These are phyloP conservation scores for Tulasnella calospora DNA, from an alignment of 768 basidiomycete species.

Conservation along the genomic window DNA sequence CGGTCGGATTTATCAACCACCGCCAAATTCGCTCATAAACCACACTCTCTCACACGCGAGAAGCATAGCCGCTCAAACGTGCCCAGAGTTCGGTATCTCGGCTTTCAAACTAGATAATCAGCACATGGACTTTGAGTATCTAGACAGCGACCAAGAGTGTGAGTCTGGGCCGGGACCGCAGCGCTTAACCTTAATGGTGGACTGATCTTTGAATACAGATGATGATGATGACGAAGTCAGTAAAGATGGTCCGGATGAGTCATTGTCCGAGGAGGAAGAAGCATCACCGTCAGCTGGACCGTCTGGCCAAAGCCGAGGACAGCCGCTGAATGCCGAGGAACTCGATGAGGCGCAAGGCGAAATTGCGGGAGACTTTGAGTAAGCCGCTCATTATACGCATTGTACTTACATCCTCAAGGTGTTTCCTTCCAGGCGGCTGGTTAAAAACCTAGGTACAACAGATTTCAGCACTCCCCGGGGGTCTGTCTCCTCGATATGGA, in stretches of 20 bases:
- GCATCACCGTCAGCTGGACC: not conserved
- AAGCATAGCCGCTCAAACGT: not conserved
- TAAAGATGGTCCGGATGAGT: not conserved
- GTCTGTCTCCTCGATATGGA: conserved; percentile 60
- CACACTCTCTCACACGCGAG: not conserved
- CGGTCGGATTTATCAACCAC: not conserved
- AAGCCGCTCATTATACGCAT: conserved; percentile 35
- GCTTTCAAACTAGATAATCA: not conserved
- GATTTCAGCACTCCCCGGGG: conserved; percentile 42
- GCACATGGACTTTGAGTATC: not conserved
- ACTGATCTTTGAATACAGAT: not conserved
- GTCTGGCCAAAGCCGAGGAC: not conserved
- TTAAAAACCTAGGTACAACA: conserved; percentile 56
- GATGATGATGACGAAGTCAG: not conserved
- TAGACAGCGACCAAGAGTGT: conserved; percentile 1
- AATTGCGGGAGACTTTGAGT: conserved; percentile 58
- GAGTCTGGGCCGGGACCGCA: not conserved
- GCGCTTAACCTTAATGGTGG: not conserved
- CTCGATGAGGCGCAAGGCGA: conserved; percentile 35
- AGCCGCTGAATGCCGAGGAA: not conserved
- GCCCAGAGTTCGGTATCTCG: not conserved
- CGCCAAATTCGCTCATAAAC: not conserved
- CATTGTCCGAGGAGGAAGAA: not conserved
- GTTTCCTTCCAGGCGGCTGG: conserved; percentile 51
- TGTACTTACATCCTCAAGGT: not conserved